phyloP scores from a whole-genome alignment of 1,284 basidiomycete genomes.

The Moniliophthora roreri region DNA sequence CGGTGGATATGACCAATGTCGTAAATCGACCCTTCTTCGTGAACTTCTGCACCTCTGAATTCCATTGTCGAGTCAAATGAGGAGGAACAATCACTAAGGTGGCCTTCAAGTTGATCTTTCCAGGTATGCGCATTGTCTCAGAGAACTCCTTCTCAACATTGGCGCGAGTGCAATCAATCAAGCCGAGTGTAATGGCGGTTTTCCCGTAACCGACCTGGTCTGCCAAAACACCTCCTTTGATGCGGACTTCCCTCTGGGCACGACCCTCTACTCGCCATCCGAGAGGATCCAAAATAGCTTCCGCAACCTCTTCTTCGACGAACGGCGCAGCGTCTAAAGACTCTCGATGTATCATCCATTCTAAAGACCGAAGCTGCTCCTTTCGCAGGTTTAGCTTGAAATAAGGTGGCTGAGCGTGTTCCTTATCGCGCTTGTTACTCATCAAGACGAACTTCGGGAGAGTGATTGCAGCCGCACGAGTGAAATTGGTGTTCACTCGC shows the following conservation, averaged over 20 bases:
- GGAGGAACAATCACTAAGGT: slow-evolving; percentile 88
- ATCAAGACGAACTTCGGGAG: slow-evolving; percentile 66
- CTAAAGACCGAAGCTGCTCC: slow-evolving; percentile 88
- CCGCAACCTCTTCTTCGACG: slow-evolving; percentile 92
- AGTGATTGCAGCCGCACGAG: slow-evolving; percentile 60
- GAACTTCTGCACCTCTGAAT: slow-evolving; percentile 85
- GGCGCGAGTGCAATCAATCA: slow-evolving; percentile 72
- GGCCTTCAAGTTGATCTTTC: slow-evolving; percentile 75
- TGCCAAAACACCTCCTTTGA: slow-evolving; percentile 91
- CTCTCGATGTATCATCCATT: slow-evolving; percentile 92
- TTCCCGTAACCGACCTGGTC: slow-evolving; percentile 98
- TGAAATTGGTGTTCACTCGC: slow-evolving; percentile 80
- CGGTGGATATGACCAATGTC: slow-evolving; percentile 70
- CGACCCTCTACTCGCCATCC: slow-evolving; percentile 94
- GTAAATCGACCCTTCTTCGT: slow-evolving; percentile 59
- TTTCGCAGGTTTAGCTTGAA: slow-evolving; percentile 76
- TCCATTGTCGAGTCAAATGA: slow-evolving; percentile 90
- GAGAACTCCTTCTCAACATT: slow-evolving; percentile 58
- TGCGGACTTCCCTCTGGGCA: slow-evolving; percentile 71
- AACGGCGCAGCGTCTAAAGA: slow-evolving; percentile 67
- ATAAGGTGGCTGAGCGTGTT: slow-evolving; percentile 76
- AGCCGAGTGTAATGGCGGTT: slow-evolving; percentile 90
- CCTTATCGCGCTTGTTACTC: slow-evolving; percentile 78
- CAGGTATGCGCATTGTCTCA: slow-evolving; percentile 50
- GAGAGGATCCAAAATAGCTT: slow-evolving; percentile 81